A percentile compares a stretch with the other conserved stretches of the same genome.
phyloP scores from a whole-genome alignment of 441 rosid genomes.

The Bocquillonia castaneifolia region DNA sequence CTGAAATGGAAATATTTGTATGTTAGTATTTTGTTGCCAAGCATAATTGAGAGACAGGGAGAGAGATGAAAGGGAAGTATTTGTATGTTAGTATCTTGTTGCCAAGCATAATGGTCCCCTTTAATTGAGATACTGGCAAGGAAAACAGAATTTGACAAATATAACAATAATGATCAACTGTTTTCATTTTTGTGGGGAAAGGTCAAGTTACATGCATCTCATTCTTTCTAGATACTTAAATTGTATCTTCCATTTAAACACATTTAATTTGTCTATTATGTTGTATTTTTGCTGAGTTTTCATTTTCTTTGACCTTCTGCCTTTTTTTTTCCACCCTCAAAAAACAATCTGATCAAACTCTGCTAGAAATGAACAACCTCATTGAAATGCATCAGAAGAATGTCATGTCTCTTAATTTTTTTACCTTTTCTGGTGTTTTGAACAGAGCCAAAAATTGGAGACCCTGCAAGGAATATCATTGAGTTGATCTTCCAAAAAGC shows the following conservation, averaged over 20 bases:
- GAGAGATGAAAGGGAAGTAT: not conserved
- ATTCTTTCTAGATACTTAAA: too few relatives aligned
- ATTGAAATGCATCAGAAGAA: too few relatives aligned
- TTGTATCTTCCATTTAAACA: too few relatives aligned
- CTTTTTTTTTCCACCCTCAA: too few relatives aligned
- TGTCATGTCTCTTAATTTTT: not conserved
- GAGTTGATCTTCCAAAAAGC: constrained; percentile 45
- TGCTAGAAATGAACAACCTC: too few relatives aligned
- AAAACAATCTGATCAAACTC: too few relatives aligned
- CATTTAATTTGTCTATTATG: too few relatives aligned
- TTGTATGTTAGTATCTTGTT: constrained; percentile 4
- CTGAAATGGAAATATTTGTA: not conserved
- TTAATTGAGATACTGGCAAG: not conserved
- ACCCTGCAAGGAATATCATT: constrained; percentile 42
- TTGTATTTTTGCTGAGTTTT: too few relatives aligned
- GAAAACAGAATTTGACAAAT: not conserved
- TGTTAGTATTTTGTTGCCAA: not conserved
- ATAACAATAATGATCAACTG: too few relatives aligned
- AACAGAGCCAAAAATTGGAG: constrained; percentile 37
- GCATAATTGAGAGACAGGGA: not conserved
- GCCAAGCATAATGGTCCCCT: constrained; percentile 4
- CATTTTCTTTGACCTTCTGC: too few relatives aligned
- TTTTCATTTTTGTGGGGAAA: too few relatives aligned
- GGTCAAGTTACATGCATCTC: too few relatives aligned
- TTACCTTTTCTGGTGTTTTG: not conserved